A percentile compares a stretch with the other conserved stretches of the same genome.
These are phyloP conservation scores for Rutstroemia sp. DNA, from an alignment of 2,329 filamentous ascomycete genomes.

Conservation along the genomic window DNA sequence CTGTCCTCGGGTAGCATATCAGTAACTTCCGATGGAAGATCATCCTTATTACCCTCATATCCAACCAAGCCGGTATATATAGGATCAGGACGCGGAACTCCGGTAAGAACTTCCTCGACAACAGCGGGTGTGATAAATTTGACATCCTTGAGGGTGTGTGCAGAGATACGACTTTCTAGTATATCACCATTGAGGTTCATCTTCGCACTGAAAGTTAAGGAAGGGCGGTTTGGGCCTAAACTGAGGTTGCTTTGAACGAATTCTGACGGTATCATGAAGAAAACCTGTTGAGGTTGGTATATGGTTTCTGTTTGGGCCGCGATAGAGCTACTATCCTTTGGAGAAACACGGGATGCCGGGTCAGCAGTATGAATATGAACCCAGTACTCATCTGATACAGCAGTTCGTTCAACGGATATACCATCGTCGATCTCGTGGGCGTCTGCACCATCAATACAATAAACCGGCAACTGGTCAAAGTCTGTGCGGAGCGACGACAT, in stretches of 20 bases:
- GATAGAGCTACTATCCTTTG: conserved; percentile 52
- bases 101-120: conserved; percentile 33
- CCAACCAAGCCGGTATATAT: too few relatives aligned
- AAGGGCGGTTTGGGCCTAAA: conserved; percentile 41
- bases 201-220: conserved; percentile 55
- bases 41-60: too few relatives aligned
- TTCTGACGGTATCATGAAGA: conserved; percentile 50
- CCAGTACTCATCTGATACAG: conserved; percentile 53
- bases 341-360: conserved; percentile 61
- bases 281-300: conserved; percentile 50
- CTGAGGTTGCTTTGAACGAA: conserved; percentile 46
- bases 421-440: conserved; percentile 75
- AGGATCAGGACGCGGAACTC: neutral
- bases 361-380: conserved; percentile 74
- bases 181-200: conserved; percentile 46
- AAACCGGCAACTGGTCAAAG: conserved; percentile 53
- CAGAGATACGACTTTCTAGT: conserved; percentile 46
- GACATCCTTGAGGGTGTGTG: conserved; percentile 47
- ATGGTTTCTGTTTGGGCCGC: conserved; percentile 52
- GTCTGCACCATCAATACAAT: conserved; percentile 61
- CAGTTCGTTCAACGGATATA: conserved; percentile 59
- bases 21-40: too few relatives aligned
- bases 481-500: conserved; percentile 48
- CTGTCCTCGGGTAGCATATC: too few relatives aligned
- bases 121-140: conserved; percentile 48